These are phyloP conservation scores for Candida frijolesensis DNA, from an alignment of 1,139 yeast species.

Conservation along the genomic window DNA sequence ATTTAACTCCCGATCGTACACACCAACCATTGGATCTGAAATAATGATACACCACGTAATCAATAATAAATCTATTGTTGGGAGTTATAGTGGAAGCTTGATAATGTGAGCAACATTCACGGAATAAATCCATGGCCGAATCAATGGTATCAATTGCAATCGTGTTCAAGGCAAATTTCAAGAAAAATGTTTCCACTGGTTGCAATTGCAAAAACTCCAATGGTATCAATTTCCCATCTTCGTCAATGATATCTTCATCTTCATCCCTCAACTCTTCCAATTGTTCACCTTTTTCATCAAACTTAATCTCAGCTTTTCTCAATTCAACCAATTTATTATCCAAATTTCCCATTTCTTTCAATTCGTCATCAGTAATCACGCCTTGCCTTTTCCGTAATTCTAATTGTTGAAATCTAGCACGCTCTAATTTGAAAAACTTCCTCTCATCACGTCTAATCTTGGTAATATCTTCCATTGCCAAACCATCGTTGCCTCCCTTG, in stretches of 20 bases:
- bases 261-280: slow-evolving; percentile 10
- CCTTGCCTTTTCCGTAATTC: slow-evolving; percentile 33
- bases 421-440: slow-evolving; percentile 64
- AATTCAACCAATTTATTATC: slow-evolving; percentile 27
- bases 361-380: slow-evolving; percentile 26
- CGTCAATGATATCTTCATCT: slow-evolving; percentile 25
- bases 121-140: slow-evolving; percentile 30
- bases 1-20: slow-evolving; percentile 86
- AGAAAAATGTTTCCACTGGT: slow-evolving; percentile 75
- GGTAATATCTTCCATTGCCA: slow-evolving; percentile 76
- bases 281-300: slow-evolving; percentile 14
- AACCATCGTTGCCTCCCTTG: slow-evolving; percentile 34
- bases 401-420: slow-evolving; percentile 39
- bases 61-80: slow-evolving; percentile 45
- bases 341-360: slow-evolving; percentile 28
- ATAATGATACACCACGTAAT: slow-evolving; percentile 81
- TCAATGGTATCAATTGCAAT: slow-evolving; percentile 24
- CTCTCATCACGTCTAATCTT: slow-evolving; percentile 72
- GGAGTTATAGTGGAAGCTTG: slow-evolving; percentile 18
- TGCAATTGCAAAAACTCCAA: slow-evolving; percentile 74
- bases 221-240: slow-evolving; percentile 38
- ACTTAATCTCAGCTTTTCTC: slow-evolving; percentile 18
- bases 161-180: slow-evolving; percentile 53
- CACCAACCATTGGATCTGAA: slow-evolving; percentile 94
- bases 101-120: slow-evolving; percentile 21